A percentile compares a stretch with the other conserved stretches of the same genome.
Evolutionary conservation across 192 early-diverging fungal species (phyloP).

Genomic region (Coemansia sp.): DNA sequence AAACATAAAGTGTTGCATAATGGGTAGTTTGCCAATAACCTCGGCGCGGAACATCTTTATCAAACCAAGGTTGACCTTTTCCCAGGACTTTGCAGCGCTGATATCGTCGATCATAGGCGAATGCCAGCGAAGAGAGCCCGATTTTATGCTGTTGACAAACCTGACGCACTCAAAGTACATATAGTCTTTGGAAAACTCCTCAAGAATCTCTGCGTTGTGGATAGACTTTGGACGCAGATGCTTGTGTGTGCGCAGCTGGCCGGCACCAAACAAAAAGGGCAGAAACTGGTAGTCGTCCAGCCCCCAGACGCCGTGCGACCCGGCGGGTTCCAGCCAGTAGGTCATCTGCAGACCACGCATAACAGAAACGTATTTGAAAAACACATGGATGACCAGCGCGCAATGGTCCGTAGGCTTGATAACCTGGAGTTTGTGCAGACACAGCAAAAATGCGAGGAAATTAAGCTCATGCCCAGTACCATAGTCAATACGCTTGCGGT

Average conservation of each 20-base stretch:
- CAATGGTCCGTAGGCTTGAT: constrained; percentile 68
- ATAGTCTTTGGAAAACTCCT: constrained; percentile 87
- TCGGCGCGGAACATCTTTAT: constrained; percentile 94
- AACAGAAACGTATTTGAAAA: constrained; percentile 78
- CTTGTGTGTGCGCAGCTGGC: constrained; percentile 86
- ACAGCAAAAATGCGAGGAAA: constrained; percentile 84
- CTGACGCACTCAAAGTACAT: constrained; percentile 95
- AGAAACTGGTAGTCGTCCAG: constrained; percentile 97
- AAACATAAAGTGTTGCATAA: constrained; percentile 97
- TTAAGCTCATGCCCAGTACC: constrained; percentile 96
- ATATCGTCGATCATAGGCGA: constrained; percentile 96
- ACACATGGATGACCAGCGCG: constrained; percentile 76
- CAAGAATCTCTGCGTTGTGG: constrained; percentile 83
- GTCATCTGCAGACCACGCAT: constrained; percentile 87
- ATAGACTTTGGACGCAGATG: constrained; percentile 92
- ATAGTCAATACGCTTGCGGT: constrained; percentile 92
- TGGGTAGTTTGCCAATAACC: constrained; percentile 88
- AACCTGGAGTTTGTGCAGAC: constrained; percentile 73
- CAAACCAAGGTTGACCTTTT: constrained; percentile 89
- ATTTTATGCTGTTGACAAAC: constrained; percentile 82
- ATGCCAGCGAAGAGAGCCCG: constrained; percentile 77
- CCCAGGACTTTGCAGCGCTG: constrained; percentile 82
- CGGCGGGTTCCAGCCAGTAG: constrained; percentile 98
- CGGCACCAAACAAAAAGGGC: constrained; percentile 90
- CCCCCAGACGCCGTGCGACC: constrained; percentile 99